These are phyloP conservation scores for Nepenthes mirabilis DNA, from an alignment of 148 eudicot genomes.

Conservation along the genomic window DNA sequence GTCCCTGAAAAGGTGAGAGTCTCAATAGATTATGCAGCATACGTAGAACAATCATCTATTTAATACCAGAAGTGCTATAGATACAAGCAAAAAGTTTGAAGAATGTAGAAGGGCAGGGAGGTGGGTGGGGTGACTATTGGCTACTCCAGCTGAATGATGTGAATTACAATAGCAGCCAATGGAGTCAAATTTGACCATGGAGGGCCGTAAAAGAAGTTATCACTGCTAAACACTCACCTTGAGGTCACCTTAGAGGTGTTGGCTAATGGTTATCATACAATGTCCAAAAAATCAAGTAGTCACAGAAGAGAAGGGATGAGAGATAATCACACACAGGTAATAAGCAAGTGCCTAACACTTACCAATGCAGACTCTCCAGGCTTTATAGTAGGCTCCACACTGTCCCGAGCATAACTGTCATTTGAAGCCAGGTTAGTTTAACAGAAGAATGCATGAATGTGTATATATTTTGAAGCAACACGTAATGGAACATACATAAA, in stretches of 20 bases:
- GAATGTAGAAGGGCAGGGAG: background rate
- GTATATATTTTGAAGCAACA: too few relatives aligned
- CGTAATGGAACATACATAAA: too few relatives aligned
- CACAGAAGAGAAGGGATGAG: background rate
- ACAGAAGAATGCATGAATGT: background rate
- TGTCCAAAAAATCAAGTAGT: too few relatives aligned
- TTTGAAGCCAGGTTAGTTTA: conserved; percentile 4
- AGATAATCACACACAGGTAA: background rate
- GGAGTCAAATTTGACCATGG: background rate
- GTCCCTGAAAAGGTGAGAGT: too few relatives aligned
- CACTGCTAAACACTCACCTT: too few relatives aligned
- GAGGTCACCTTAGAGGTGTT: too few relatives aligned
- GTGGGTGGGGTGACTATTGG: background rate
- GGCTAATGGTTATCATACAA: too few relatives aligned
- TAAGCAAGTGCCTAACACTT: conserved; percentile 5
- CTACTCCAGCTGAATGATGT: background rate
- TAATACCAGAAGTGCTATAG: background rate
- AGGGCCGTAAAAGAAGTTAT: too few relatives aligned
- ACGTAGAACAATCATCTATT: too few relatives aligned
- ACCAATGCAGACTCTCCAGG: conserved; percentile 92
- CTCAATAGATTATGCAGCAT: too few relatives aligned
- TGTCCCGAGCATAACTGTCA: conserved; percentile 79
- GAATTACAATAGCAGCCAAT: background rate
- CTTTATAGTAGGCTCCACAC: conserved; percentile 78
- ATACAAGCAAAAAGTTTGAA: background rate